Base-by-base conservation (phyloP, 257 asterid genomes). In the Handroanthus guayacan region DNA sequence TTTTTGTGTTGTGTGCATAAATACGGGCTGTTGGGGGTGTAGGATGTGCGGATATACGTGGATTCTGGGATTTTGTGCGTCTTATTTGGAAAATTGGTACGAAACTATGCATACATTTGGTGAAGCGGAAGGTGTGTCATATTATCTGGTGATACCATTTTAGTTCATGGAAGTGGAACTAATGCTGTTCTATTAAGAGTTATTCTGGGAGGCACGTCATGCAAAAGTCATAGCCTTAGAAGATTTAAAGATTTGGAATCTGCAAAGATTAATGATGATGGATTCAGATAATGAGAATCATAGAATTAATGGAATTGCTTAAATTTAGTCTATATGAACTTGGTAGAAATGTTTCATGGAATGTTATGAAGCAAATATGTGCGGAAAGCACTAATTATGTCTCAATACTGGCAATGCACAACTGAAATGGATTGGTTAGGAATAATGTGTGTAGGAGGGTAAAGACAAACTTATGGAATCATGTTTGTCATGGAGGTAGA, bases 401-500 rank as follows among this genome's bases (percentile, higher is more conserved):
- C 38, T 43, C 67, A 5, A 4, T 6, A 6, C 38, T 43, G 17
- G 50, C 16, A 44, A 39, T 11, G 44, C 41, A 41, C 20, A 43
- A 41, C 48, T 25, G 20, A 68, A 7, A 34, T 47, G 20, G 57
- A 58, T 39, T 44, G 60, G 51, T 43, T 38, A 67, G 43, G 63
- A 31, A 55, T 8, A 16, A 56, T 18, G 36, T 44, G 10, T 58
- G 14, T 41, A 25, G 31, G 31, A 25, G 31, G 31, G 31, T 25
- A 25, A 25, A 25, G 6, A 41, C 6, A 41, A 43, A 51, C 3
- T 5, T 48, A 45, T 37, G 13, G 4, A 45, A 50, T 48, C 43
- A 12, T 25, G 62, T 48, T 73, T 31, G 8, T 60, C 20, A n/a
- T 63, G 64, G 62, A 44, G 60, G 78, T 47, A 34, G 39, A 50